Percentiles rank a stretch among this genome's conserved stretches.
These are phyloP conservation scores for Boletus calvinii DNA, from an alignment of 1,284 basidiomycete species.

Conservation along the genomic window DNA sequence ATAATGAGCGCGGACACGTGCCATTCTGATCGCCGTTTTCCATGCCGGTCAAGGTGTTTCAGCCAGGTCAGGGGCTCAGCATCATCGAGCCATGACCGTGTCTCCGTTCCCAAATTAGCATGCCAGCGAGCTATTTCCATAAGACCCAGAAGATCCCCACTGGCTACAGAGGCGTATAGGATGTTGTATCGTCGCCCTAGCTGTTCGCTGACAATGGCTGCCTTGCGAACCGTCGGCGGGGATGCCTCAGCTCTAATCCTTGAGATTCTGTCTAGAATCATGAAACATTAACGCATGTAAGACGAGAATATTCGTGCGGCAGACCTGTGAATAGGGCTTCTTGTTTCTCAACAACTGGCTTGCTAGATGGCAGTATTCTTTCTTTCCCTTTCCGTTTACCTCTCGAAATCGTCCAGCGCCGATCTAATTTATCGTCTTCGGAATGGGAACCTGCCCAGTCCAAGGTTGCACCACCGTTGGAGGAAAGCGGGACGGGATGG, in stretches of 20 bases:
- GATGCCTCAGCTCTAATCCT: slow-evolving; percentile 51
- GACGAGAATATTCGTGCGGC: slow-evolving; percentile 11
- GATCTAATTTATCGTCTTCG: slow-evolving; percentile 57
- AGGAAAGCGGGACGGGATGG: slow-evolving; percentile 62
- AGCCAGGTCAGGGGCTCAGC: slow-evolving; percentile 71
- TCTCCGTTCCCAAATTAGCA: slow-evolving; percentile 42
- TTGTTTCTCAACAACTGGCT: slow-evolving; percentile 47
- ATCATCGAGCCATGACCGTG: slow-evolving; percentile 51
- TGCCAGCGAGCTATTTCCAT: slow-evolving; percentile 60
- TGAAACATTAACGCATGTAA: not conserved
- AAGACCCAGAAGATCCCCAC: slow-evolving; percentile 43
- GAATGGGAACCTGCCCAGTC: slow-evolving; percentile 59
- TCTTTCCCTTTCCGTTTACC: slow-evolving; percentile 62
- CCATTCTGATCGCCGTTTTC: slow-evolving; percentile 49
- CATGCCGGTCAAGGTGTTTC: slow-evolving; percentile 55
- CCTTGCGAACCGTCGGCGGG: slow-evolving; percentile 58
- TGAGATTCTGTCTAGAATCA: slow-evolving; percentile 53
- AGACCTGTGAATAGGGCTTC: slow-evolving; percentile 49
- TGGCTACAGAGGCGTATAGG: slow-evolving; percentile 42
- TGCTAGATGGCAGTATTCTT: slow-evolving; percentile 41
- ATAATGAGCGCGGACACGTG: slow-evolving; percentile 64
- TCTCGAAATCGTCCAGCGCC: slow-evolving; percentile 59
- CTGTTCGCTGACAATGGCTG: slow-evolving; percentile 65
- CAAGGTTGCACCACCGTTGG: slow-evolving; percentile 62
- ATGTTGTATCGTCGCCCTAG: slow-evolving; percentile 59